A percentile compares a stretch with the other conserved stretches of the same genome.
These are phyloP conservation scores for Thelonectria blattea DNA, from an alignment of 2,329 filamentous ascomycete genomes.

Conservation along the genomic window DNA sequence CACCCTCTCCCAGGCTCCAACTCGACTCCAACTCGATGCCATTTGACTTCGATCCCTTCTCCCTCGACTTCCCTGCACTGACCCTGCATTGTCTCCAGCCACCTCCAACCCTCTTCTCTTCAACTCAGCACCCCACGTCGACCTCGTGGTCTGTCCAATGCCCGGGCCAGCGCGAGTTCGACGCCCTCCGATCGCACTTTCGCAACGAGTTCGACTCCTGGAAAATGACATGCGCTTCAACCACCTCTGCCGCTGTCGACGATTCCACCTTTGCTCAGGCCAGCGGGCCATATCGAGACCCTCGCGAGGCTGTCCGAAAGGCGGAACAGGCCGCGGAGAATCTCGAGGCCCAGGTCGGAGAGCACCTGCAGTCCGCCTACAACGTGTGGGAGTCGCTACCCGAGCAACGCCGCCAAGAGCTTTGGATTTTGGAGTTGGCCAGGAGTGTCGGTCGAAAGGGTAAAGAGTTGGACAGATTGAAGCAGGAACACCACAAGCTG, in stretches of 20 bases:
- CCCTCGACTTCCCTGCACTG: conserved; percentile 84
- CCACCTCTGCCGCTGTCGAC: conserved; percentile 56
- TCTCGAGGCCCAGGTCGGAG: conserved; percentile 72
- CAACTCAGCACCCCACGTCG: conserved; percentile 76
- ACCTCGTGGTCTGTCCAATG: conserved; percentile 83
- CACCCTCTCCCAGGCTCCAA: conserved; percentile 52
- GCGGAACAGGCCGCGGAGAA: conserved; percentile 60
- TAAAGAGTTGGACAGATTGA: conserved; percentile 59
- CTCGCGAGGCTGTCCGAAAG: conserved; percentile 53
- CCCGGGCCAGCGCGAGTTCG: conserved; percentile 75
- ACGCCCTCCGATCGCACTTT: conserved; percentile 72
- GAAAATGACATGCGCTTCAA: conserved; percentile 60
- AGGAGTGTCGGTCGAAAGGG: conserved; percentile 63
- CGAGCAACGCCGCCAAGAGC: conserved; percentile 59
- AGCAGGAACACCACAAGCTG: conserved; percentile 55
- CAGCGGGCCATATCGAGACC: conserved; percentile 47
- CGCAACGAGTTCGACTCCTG: conserved; percentile 70
- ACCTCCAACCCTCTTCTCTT: conserved; percentile 82
- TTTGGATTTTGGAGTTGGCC: conserved; percentile 68
- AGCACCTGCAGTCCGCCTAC: conserved; percentile 80
- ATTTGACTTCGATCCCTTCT: conserved; percentile 83
- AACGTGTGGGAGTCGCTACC: conserved; percentile 75
- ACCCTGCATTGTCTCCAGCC: conserved; percentile 81
- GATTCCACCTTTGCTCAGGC: conserved; percentile 58
- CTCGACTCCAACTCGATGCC: conserved; percentile 62